Conservation (phyloP, 2,329 filamentous ascomycete species). For the Thelonectria olida region DNA sequence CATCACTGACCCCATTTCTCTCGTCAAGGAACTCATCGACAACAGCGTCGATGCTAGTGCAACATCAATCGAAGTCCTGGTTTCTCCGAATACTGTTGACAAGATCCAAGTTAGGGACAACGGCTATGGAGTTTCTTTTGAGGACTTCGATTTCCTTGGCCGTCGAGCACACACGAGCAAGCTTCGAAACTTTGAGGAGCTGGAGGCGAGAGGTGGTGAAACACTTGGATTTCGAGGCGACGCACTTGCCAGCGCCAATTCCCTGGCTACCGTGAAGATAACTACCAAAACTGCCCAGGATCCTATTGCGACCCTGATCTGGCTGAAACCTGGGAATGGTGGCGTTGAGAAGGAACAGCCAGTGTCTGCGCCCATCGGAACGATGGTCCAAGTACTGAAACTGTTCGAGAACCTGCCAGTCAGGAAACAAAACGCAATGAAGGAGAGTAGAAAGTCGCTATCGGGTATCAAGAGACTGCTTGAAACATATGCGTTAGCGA, state of each 20-base stretch:
- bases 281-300: conserved; percentile 72
- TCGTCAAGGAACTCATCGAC: conserved; percentile 82
- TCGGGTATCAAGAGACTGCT: conserved; percentile 68
- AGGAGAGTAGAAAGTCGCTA: conserved; percentile 65
- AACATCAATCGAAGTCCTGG: conserved; percentile 69
- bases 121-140: conserved; percentile 72
- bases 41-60: conserved; percentile 80
- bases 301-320: conserved; percentile 62
- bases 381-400: conserved; percentile 68
- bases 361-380: conserved; percentile 70
- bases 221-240: conserved; percentile 82
- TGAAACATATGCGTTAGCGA: conserved; percentile 71
- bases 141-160: conserved; percentile 71
- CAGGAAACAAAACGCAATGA: conserved; percentile 65
- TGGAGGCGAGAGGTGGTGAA: conserved; percentile 62
- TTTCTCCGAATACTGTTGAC: conserved; percentile 73
- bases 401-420: conserved; percentile 72
- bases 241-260: conserved; percentile 73
- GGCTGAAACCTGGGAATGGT: conserved; percentile 48
- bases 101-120: conserved; percentile 77
- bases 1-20: conserved; percentile 66
- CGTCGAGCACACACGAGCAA: conserved; percentile 79
- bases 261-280: conserved; percentile 67
- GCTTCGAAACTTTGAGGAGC: conserved; percentile 69
- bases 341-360: conserved; percentile 44